Evolutionary conservation across 805 yeast species (phyloP), one percentile per base, ranked within the genome.

Genomic region (Lipomyces kockii): DNA sequence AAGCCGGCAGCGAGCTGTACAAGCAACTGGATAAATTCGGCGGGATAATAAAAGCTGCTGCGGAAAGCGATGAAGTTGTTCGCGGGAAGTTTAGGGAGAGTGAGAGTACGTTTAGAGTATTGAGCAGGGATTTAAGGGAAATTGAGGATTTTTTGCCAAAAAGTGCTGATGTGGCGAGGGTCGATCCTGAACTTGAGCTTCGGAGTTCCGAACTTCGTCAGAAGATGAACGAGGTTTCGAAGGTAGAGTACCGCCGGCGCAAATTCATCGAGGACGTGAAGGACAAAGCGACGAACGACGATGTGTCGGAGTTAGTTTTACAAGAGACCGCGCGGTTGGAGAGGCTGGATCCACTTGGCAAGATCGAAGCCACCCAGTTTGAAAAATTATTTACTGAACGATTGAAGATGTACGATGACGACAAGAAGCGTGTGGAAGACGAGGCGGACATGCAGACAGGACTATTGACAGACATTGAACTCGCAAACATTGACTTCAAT

Each of bases 21-120:
- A 76, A 77, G 2, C 83, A 83, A 60, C 74, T 87, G 1, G 73
- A 75, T 1, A 82, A 82, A 25, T 79, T 88, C 74, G 81, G 80
- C 39, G 75, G 73, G 2, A 88, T 87, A 73, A 75, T 89, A 20
- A 72, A 74, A 0, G 86, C 86, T 68, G 95, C 97, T 0, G 77
- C 79, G 35, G 74, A 79, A 2, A 90, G 95, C 8, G 97, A 92
- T 76, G 76, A 76, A 2, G 78, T 83, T 1, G 84, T 91, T 0
- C 72, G 76, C 5, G 75, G 78, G 2, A 84, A 84, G 59, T 85
- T 86, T 69, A 70, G 75, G 1, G 81, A 83, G n/a, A 80, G 90
- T 59, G 84, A 82, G 64, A 81, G 83, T 0, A 74, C 76, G 9
- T 72, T 91, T 27, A 78, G 76, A 52, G 76, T 84, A 4, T 83